Evolutionary conservation across 2,329 filamentous ascomycete species (phyloP).

Genomic region (Stemphylium vesicarium): DNA sequence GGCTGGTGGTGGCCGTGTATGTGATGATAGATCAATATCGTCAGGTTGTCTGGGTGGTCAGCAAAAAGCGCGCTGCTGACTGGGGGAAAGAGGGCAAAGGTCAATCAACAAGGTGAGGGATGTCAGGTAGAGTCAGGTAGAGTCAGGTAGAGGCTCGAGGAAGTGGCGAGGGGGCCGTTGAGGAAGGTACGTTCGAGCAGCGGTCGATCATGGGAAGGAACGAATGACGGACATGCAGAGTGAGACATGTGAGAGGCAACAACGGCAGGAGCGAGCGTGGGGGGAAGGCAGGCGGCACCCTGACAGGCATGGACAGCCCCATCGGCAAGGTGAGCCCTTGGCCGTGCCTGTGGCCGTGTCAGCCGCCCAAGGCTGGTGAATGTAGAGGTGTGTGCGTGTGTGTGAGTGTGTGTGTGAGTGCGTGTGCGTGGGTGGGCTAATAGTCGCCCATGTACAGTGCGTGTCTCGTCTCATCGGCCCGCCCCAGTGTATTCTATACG

Average conservation of each 20-base stretch:
- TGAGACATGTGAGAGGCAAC: not conserved
- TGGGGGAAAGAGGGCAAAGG: not conserved
- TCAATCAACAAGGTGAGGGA: not conserved
- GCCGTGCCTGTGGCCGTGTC: no score
- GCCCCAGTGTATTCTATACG: slow-evolving; percentile 9
- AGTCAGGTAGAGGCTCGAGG: not conserved
- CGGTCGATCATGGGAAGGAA: not conserved
- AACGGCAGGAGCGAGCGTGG: not conserved
- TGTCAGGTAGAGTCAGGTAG: not conserved
- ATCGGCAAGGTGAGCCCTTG: no score
- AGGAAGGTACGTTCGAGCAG: slow-evolving; percentile 4
- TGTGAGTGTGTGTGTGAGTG: not conserved
- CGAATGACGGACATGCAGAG: slow-evolving; percentile 2
- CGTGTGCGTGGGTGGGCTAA: not conserved
- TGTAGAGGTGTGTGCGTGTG: not conserved
- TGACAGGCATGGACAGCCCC: no score
- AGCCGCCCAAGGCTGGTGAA: not conserved
- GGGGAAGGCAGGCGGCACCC: not conserved
- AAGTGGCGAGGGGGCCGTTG: slow-evolving; percentile 8
- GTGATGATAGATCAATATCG: not conserved
- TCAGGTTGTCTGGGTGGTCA: not conserved
- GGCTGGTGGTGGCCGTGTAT: not conserved
- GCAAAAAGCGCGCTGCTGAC: not conserved
- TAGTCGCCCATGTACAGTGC: not conserved
- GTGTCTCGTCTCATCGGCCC: slow-evolving; percentile 12